phyloP scores from a whole-genome alignment of 2,329 filamentous ascomycete genomes.

The Ophiostoma fasciatum region DNA sequence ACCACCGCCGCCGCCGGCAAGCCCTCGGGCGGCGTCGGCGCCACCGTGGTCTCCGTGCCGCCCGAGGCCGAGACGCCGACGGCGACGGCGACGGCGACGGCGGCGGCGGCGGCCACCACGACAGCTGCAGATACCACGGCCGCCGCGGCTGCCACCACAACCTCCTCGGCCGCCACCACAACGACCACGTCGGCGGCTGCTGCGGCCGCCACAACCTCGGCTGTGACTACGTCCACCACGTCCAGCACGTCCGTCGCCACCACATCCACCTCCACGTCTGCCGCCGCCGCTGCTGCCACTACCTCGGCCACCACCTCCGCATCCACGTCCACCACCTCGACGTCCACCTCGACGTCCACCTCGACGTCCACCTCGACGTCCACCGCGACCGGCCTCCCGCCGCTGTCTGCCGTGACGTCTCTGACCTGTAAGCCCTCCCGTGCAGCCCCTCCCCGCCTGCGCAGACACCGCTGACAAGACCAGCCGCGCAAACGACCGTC shows the following conservation, averaged over 20 bases:
- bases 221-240: too few species aligned
- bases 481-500: constrained; percentile 17
- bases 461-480: too few species aligned
- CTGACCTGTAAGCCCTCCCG: too few species aligned
- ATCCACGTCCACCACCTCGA: too few species aligned
- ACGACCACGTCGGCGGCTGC: neutral
- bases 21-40: constrained; percentile 9
- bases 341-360: neutral
- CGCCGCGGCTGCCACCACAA: neutral
- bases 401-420: neutral
- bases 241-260: too few species aligned
- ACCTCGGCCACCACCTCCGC: too few species aligned
- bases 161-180: neutral
- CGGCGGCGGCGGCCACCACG: constrained; percentile 3
- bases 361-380: neutral
- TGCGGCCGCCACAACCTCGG: neutral
- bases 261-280: too few species aligned
- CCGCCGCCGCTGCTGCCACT: too few species aligned
- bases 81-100: constrained; percentile 5
- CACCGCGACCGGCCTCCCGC: neutral
- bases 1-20: neutral
- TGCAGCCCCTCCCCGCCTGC: too few species aligned
- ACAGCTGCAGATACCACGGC: neutral
- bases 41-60: constrained; percentile 12
- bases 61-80: constrained; percentile 7